Evolutionary conservation across 768 basidiomycete genomes (phyloP).

Genomic region (Galerina sulciceps): DNA sequence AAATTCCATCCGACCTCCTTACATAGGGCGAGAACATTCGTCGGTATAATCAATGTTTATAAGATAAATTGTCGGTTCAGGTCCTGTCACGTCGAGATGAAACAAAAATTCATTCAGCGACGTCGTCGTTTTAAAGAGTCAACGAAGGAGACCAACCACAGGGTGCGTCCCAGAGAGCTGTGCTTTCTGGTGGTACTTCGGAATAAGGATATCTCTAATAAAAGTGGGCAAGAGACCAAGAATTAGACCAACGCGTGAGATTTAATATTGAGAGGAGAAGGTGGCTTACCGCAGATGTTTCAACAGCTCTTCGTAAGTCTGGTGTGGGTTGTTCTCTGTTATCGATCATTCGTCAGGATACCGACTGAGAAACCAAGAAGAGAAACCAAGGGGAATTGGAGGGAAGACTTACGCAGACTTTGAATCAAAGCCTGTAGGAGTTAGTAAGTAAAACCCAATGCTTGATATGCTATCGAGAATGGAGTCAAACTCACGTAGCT

Average conservation of each 20-base stretch:
- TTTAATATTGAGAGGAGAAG: no score
- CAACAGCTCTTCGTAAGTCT: conserved; percentile 69
- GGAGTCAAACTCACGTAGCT: conserved; percentile 61
- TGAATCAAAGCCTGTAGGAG: conserved; percentile 62
- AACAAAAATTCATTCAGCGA: background rate
- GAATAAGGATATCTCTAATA: conserved; percentile 23
- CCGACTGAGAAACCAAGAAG: background rate
- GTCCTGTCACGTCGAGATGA: conserved; percentile 11
- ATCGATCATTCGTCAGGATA: background rate
- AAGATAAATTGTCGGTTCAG: conserved; percentile 6
- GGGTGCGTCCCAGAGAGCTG: conserved; percentile 31
- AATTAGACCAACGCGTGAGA: background rate
- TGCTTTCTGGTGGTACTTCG: conserved; percentile 30
- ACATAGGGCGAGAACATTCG: no score
- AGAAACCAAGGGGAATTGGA: background rate
- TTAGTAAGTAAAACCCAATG: background rate
- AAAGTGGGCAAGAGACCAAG: background rate
- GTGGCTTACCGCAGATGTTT: conserved; percentile 20
- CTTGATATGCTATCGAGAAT: background rate
- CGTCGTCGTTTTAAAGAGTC: background rate
- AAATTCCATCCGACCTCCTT: background rate
- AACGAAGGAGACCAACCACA: conserved; percentile 14
- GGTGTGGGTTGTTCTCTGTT: conserved; percentile 52
- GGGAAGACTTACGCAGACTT: conserved; percentile 18
- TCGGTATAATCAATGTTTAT: background rate